Evolutionary conservation across 257 asterid genomes (phyloP).

Genomic region (Jaltomata sinuosa): DNA sequence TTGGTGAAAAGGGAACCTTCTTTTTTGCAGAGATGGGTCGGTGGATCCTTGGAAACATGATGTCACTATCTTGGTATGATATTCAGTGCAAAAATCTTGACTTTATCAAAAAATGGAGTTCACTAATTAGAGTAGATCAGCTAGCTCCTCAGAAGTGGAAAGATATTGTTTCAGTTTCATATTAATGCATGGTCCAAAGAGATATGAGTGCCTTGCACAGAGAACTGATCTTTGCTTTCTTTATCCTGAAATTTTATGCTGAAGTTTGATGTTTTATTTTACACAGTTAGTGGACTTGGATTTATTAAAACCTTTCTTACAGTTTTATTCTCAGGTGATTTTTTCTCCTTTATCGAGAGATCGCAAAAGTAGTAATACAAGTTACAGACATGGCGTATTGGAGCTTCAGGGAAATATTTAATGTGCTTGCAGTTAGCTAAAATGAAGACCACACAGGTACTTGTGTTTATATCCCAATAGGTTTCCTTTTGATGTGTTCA

Average conservation of each 20-base stretch:
- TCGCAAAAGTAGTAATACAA: not conserved
- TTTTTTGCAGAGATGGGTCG: not conserved
- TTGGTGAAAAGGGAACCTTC: not conserved
- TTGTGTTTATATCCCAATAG: not conserved
- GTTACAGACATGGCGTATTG: not conserved
- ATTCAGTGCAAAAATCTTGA: not conserved
- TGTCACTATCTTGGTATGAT: not conserved
- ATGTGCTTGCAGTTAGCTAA: constrained; percentile 2
- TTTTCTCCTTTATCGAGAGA: not conserved
- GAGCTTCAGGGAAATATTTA: constrained; percentile 1
- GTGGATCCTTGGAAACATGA: not conserved
- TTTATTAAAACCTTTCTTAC: not conserved
- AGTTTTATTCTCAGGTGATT: not conserved
- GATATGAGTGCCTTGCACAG: not conserved
- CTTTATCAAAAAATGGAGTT: not conserved
- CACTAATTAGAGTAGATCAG: not conserved
- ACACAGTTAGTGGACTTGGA: not conserved
- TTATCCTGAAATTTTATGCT: not conserved
- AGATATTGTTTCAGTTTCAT: not conserved
- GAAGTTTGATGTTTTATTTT: not conserved
- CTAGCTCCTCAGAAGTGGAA: not conserved
- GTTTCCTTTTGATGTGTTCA: not conserved
- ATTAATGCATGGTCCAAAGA: not conserved
- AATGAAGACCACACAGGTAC: constrained; percentile 9
- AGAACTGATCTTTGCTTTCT: not conserved